Conservation (phyloP, 2,329 filamentous ascomycete species). For the Hirsutella minnesotensis region DNA sequence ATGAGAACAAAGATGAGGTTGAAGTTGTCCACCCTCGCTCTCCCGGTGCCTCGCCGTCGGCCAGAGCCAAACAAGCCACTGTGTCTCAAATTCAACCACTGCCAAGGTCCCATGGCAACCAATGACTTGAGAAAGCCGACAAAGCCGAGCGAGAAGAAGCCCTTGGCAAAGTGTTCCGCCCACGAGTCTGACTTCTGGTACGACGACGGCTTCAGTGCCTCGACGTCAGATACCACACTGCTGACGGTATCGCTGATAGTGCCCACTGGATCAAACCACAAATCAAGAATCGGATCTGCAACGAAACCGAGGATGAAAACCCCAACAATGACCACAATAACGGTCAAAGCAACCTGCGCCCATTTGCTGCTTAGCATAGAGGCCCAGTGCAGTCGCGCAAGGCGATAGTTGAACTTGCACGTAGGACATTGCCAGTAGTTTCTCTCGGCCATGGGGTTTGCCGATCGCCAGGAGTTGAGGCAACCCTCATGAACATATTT, state of each 20-base stretch:
- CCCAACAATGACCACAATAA: slow-evolving; percentile 55
- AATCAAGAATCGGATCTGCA: slow-evolving; percentile 81
- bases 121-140: slow-evolving; percentile 76
- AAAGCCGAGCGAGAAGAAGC: slow-evolving; percentile 78
- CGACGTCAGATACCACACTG: slow-evolving; percentile 28
- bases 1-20: slow-evolving; percentile 70
- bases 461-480: slow-evolving; percentile 68
- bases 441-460: slow-evolving; percentile 50
- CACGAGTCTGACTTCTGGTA: slow-evolving; percentile 50
- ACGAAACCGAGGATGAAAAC: slow-evolving; percentile 83
- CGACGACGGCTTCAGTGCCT: slow-evolving; percentile 20
- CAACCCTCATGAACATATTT: slow-evolving; percentile 93
- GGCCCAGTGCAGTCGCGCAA: slow-evolving; percentile 67
- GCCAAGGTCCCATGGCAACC: slow-evolving; percentile 60
- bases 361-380: slow-evolving; percentile 54
- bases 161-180: slow-evolving; percentile 78
- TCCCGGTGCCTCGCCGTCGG: slow-evolving; percentile 50
- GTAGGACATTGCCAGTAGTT: slow-evolving; percentile 85
- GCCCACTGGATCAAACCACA: slow-evolving; percentile 71
- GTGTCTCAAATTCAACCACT: slow-evolving; percentile 63
- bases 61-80: slow-evolving; percentile 42
- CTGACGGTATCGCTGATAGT: slow-evolving; percentile 43
- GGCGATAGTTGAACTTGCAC: slow-evolving; percentile 70
- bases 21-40: slow-evolving; percentile 66
- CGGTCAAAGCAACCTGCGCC: slow-evolving; percentile 59